Conservation (phyloP, 805 yeast species). For the Kuraishia piskuri region DNA sequence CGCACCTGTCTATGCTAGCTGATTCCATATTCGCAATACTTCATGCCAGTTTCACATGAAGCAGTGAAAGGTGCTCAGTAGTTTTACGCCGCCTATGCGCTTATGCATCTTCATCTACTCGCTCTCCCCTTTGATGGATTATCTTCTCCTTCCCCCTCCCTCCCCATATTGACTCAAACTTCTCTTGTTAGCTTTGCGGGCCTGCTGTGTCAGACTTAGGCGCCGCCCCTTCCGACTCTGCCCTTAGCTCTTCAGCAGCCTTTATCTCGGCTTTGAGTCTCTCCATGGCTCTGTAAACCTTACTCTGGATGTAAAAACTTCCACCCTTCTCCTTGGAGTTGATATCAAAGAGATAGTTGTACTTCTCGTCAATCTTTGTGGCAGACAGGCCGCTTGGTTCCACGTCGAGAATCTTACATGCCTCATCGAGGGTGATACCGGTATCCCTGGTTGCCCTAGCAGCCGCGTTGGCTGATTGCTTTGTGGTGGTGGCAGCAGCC, state of each 20-base stretch:
- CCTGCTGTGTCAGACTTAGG: conserved; percentile 6
- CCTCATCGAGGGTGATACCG: conserved; percentile 83
- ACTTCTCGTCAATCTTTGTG: conserved; percentile 60
- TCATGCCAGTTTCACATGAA: background rate
- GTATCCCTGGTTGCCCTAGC: conserved; percentile 46
- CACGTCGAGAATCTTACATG: conserved; percentile 81
- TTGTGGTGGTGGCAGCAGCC: conserved; percentile 89
- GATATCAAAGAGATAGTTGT: conserved; percentile 75
- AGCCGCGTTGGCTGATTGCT: conserved; percentile 46
- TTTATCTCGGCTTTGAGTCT: conserved; percentile 74
- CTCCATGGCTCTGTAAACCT: conserved; percentile 92
- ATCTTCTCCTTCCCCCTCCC: background rate
- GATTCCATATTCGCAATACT: background rate
- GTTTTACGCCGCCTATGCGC: too few species aligned
- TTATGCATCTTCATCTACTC: background rate
- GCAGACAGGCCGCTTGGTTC: conserved; percentile 46
- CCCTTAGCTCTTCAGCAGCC: conserved; percentile 32
- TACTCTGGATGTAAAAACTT: conserved; percentile 86
- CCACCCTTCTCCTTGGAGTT: conserved; percentile 96
- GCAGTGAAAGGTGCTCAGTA: too few species aligned
- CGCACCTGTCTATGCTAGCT: too few species aligned
- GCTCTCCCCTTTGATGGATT: too few species aligned
- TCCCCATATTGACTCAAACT: background rate
- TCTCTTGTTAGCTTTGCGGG: background rate
- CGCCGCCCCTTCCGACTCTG: conserved; percentile 12